Percentiles rank a stretch among this genome's conserved stretches.
phyloP scores from a whole-genome alignment of 345 rosid genomes.

The Pseudoturritis turrita region DNA sequence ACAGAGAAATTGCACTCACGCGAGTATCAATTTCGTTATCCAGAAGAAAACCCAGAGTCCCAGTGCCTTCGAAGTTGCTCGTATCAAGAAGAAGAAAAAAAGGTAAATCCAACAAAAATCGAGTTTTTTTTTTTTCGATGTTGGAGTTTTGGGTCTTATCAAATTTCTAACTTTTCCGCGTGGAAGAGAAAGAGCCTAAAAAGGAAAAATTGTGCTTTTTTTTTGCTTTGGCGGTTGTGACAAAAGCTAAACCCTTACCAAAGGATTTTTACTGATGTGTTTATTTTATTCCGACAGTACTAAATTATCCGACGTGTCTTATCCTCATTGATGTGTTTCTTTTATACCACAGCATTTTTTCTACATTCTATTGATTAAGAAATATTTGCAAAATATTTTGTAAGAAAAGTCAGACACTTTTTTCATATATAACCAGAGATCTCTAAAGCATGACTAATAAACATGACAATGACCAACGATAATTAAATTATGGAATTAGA shows the following conservation, averaged over 20 bases:
- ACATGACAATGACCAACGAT: no score
- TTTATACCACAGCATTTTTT: neutral
- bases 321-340: neutral
- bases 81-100: neutral
- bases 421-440: no score
- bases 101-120: conserved; percentile 4
- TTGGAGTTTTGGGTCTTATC: neutral
- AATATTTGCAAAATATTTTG: no score
- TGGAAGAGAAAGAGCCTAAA: conserved; percentile 25
- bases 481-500: no score
- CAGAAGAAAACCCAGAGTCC: neutral
- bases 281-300: neutral
- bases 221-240: conserved; percentile 16
- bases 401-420: no score
- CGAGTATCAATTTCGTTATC: neutral
- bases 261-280: neutral
- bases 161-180: neutral
- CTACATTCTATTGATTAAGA: no score
- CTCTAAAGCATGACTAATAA: no score
- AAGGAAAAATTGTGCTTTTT: conserved; percentile 3
- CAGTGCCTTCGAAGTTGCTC: conserved; percentile 5
- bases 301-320: no score
- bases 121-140: neutral
- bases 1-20: conserved; percentile 14
- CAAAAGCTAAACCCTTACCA: neutral